phyloP scores from a whole-genome alignment of 2,329 filamentous ascomycete genomes.

The Amauroascus verrucosus region DNA sequence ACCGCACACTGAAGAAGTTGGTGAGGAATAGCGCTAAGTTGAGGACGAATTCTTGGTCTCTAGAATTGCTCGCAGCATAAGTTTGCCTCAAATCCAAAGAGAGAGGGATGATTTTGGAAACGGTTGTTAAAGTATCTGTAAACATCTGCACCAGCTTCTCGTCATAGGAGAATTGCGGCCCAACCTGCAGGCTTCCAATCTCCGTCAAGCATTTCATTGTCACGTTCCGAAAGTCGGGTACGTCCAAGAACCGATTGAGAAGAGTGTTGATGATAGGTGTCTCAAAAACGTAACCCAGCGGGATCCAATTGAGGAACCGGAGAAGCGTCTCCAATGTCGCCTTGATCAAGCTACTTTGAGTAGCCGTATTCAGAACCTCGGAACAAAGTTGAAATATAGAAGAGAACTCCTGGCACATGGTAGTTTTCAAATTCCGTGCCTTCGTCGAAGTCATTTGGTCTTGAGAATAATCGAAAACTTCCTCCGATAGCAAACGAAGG shows the following conservation, averaged over 20 bases:
- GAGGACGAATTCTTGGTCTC: conserved; percentile 95
- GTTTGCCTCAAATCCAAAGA: conserved; percentile 82
- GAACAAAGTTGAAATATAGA: conserved; percentile 97
- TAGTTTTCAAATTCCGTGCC: conserved; percentile 91
- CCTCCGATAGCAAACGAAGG: conserved; percentile 84
- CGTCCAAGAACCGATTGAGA: conserved; percentile 81
- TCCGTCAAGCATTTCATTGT: conserved; percentile 95
- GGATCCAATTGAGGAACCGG: conserved; percentile 98
- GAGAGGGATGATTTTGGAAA: conserved; percentile 85
- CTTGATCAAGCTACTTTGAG: conserved; percentile 79
- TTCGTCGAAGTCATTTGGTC: conserved; percentile 99
- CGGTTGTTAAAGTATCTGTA: conserved; percentile 85
- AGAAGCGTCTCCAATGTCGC: conserved; percentile 93
- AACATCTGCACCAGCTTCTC: conserved; percentile 98
- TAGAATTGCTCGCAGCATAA: conserved; percentile 81
- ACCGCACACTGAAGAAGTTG: conserved; percentile 92
- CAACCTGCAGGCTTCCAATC: conserved; percentile 86
- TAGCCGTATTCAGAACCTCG: conserved; percentile 83
- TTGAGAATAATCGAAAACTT: conserved; percentile 97
- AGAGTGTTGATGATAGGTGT: conserved; percentile 91
- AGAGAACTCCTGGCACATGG: conserved; percentile 98
- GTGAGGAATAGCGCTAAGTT: conserved; percentile 92
- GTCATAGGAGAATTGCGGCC: conserved; percentile 65
- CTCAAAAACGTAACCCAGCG: conserved; percentile 96
- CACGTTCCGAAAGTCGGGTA: conserved; percentile 91